phyloP scores from a whole-genome alignment of 116 monocot species.

The Phalaenopsis hybrid region DNA sequence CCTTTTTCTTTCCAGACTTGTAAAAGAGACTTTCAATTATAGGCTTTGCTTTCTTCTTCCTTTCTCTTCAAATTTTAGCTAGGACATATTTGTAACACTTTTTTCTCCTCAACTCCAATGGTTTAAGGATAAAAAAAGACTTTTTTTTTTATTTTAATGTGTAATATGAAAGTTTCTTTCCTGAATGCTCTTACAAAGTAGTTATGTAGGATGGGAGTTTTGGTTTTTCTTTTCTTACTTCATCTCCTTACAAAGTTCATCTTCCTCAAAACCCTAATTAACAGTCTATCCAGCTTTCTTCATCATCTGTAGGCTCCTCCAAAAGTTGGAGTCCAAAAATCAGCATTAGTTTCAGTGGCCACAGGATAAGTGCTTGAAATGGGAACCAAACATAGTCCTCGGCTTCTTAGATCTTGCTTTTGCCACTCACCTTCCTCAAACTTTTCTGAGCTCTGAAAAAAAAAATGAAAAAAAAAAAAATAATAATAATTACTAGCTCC shows the following conservation, averaged over 20 bases:
- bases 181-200: too few species aligned
- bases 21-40: conserved; percentile 2
- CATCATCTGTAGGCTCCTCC: conserved; percentile 1
- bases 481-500: background rate
- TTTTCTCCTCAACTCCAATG: too few species aligned
- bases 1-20: background rate
- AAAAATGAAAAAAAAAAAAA: background rate
- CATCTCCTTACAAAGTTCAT: too few species aligned
- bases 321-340: conserved; percentile 47
- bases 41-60: background rate
- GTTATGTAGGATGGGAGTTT: too few species aligned
- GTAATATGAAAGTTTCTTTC: too few species aligned
- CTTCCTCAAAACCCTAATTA: conserved; percentile 3
- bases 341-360: conserved; percentile 36
- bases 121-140: too few species aligned
- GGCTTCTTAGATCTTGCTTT: conserved; percentile 43
- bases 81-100: background rate
- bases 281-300: background rate
- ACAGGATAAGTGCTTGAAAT: conserved; percentile 40
- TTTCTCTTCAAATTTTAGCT: background rate
- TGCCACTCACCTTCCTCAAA: conserved; percentile 6
- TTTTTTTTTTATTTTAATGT: too few species aligned
- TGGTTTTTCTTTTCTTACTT: too few species aligned
- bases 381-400: conserved; percentile 47
- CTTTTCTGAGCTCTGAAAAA: conserved; percentile 8